Percentiles rank a stretch among this genome's conserved stretches.
phyloP scores from a whole-genome alignment of 139 green algal genomes.

The Micractinium conductrix region DNA sequence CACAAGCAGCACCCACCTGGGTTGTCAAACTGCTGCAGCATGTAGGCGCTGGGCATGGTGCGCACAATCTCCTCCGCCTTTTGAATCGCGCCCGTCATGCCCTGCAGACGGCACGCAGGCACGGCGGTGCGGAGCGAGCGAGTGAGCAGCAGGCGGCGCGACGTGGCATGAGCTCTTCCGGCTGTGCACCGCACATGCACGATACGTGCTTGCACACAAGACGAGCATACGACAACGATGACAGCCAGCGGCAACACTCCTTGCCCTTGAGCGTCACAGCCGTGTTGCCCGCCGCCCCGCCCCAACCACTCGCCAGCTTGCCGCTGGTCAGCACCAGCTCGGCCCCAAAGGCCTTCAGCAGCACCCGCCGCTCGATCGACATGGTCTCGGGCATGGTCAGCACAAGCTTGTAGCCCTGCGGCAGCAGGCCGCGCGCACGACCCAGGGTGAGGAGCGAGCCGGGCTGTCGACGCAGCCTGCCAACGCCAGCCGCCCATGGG shows the following conservation, averaged over 20 bases:
- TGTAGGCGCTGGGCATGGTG: conserved; percentile 79
- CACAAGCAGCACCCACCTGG: conserved; percentile 43
- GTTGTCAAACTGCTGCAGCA: conserved; percentile 99
- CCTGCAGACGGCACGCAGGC: conserved; percentile 24
- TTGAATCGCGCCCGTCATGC: conserved; percentile 84
- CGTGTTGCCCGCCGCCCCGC: background rate
- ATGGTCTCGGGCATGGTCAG: conserved; percentile 99
- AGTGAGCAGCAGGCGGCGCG: background rate
- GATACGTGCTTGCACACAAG: too few species aligned
- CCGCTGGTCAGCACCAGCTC: conserved; percentile 90
- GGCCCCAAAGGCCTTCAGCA: conserved; percentile 91
- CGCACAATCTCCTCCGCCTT: conserved; percentile 93
- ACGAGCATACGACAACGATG: too few species aligned
- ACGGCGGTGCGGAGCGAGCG: background rate
- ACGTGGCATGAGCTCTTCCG: too few species aligned
- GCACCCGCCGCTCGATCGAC: conserved; percentile 93
- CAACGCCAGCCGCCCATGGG: too few species aligned
- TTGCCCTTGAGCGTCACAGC: background rate
- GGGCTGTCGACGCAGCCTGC: too few species aligned
- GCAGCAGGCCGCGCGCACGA: too few species aligned
- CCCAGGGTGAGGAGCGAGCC: too few species aligned
- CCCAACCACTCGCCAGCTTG: conserved; percentile 30
- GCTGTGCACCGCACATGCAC: too few species aligned
- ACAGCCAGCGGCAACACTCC: too few species aligned
- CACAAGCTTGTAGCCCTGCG: conserved; percentile 95